Percentiles rank a stretch among this genome's conserved stretches.
These are phyloP conservation scores for Quercus tomentella DNA, from an alignment of 331 rosid genomes.

Conservation along the genomic window DNA sequence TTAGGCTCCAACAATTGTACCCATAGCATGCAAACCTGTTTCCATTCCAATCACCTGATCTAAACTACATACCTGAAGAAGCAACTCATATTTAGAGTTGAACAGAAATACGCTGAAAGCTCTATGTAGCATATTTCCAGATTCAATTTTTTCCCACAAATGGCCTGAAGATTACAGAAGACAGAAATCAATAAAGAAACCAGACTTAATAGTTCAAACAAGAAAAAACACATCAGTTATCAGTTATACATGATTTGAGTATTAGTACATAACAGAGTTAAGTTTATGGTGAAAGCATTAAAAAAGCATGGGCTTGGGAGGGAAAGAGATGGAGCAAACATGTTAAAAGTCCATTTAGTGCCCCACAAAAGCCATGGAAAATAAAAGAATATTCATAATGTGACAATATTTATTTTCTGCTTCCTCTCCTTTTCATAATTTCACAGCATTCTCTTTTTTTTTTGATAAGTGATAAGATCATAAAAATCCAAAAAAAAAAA, in stretches of 20 bases:
- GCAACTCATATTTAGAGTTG: slow-evolving; percentile 87
- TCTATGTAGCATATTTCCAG: slow-evolving; percentile 78
- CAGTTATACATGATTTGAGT: neutral
- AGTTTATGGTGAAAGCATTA: neutral
- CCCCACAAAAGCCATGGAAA: neutral
- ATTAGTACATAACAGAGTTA: neutral
- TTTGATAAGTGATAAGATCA: too few species aligned
- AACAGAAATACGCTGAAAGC: slow-evolving; percentile 98
- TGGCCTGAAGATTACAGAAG: slow-evolving; percentile 61
- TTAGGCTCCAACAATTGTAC: neutral
- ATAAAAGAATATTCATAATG: neutral
- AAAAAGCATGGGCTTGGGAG: neutral
- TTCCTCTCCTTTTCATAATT: too few species aligned
- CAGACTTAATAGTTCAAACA: neutral
- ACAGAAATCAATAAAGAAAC: slow-evolving; percentile 11
- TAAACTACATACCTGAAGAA: slow-evolving; percentile 74
- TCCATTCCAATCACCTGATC: slow-evolving; percentile 1
- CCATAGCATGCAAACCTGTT: neutral
- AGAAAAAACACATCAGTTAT: neutral
- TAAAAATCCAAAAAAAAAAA: too few species aligned
- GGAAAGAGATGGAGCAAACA: neutral
- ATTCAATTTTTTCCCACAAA: slow-evolving; percentile 91
- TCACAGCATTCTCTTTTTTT: too few species aligned
- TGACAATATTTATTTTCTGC: neutral
- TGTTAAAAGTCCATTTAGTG: neutral